Conservation (phyloP, 495 filamentous ascomycete species). For the Hypoxylon perforatum region DNA sequence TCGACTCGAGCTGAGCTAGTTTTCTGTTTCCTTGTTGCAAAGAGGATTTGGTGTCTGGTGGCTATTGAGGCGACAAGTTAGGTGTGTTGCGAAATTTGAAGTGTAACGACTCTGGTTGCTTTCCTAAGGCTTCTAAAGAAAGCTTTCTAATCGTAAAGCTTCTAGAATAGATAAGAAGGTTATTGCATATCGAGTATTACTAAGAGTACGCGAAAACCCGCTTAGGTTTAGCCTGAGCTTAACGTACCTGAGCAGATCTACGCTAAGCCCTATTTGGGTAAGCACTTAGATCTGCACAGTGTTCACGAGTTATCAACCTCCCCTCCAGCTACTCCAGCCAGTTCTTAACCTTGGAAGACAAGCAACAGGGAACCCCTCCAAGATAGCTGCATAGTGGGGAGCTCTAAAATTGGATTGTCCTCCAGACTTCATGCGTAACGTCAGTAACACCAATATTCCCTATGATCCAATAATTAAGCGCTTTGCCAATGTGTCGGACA, state of each 20-base stretch:
- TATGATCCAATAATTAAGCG: conserved; percentile 22
- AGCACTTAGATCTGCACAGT: conserved; percentile 21
- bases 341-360: conserved; percentile 22
- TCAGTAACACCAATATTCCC: conserved; percentile 13
- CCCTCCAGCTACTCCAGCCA: conserved; percentile 24
- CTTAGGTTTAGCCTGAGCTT: conserved; percentile 1
- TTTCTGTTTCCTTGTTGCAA: background rate
- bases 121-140: no score
- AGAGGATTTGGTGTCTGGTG: conserved; percentile 1
- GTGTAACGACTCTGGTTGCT: no score
- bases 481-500: background rate
- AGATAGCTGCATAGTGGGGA: conserved; percentile 24
- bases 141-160: conserved; percentile 19
- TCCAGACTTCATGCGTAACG: conserved; percentile 35
- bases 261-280: conserved; percentile 8
- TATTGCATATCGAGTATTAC: conserved; percentile 31
- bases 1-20: background rate
- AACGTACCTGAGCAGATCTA: background rate
- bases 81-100: conserved; percentile 4
- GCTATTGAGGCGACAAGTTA: background rate
- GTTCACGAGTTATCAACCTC: conserved; percentile 10
- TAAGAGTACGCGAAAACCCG: background rate
- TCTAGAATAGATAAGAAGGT: conserved; percentile 25
- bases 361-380: conserved; percentile 20
- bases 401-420: conserved; percentile 36